phyloP scores from a whole-genome alignment of 2,329 filamentous ascomycete species.

The Colletotrichum falcatum region DNA sequence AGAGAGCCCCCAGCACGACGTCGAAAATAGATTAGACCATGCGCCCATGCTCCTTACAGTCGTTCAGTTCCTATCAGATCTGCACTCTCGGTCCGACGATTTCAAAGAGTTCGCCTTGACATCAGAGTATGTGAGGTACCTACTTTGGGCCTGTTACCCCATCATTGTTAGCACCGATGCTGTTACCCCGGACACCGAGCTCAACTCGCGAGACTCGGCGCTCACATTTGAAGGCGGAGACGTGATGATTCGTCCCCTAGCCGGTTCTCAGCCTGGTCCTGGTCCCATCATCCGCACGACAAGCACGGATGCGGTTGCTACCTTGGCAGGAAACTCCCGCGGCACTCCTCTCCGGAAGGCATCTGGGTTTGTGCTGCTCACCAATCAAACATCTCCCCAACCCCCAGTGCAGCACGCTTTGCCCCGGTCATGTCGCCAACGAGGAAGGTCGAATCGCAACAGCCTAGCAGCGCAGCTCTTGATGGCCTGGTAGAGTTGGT shows the following conservation, averaged over 20 bases:
- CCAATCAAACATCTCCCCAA: conserved; percentile 72
- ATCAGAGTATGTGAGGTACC: conserved; percentile 84
- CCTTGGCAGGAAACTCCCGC: conserved; percentile 60
- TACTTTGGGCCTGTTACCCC: conserved; percentile 86
- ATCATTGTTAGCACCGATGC: conserved; percentile 88
- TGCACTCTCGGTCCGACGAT: conserved; percentile 79
- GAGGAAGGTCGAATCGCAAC: conserved; percentile 62
- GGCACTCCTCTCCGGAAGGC: conserved; percentile 79
- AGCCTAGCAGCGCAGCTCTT: conserved; percentile 76
- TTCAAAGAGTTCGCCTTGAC: conserved; percentile 87
- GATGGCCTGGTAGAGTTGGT: conserved; percentile 83
- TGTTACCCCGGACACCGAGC: conserved; percentile 84
- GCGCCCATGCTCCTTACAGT: conserved; percentile 79
- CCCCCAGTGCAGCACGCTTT: conserved; percentile 71
- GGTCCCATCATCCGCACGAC: conserved; percentile 81
- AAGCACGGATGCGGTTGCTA: conserved; percentile 64
- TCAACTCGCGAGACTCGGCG: conserved; percentile 84
- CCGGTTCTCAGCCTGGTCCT: conserved; percentile 70
- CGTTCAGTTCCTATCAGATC: conserved; percentile 81
- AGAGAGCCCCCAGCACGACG: conserved; percentile 57
- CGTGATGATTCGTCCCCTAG: conserved; percentile 83
- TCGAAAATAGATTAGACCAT: conserved; percentile 63
- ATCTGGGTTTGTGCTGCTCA: conserved; percentile 92
- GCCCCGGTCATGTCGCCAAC: conserved; percentile 71
- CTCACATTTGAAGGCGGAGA: conserved; percentile 89